Conservation (phyloP, 2,329 filamentous ascomycete species). For the Diaporthe velutina region DNA sequence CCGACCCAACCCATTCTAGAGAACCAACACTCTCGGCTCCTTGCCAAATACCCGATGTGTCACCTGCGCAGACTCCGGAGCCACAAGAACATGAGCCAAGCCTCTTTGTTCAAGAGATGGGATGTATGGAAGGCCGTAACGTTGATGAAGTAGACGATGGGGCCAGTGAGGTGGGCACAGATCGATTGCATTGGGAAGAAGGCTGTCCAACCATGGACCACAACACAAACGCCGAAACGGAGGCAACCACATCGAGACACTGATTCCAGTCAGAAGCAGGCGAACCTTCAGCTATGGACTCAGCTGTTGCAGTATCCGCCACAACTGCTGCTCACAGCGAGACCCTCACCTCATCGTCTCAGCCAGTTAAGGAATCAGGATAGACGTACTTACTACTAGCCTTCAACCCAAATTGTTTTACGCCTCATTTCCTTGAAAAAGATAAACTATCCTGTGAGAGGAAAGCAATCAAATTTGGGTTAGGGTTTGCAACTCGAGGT, state of each 20-base stretch:
- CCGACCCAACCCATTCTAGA: neutral
- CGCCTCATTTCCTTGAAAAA: no score
- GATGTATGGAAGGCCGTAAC: neutral
- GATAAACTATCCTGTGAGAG: no score
- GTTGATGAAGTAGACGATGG: neutral
- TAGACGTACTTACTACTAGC: no score
- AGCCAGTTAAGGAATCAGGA: no score
- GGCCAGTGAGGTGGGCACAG: neutral
- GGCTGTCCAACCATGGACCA: neutral
- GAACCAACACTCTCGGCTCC: neutral
- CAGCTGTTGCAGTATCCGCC: neutral
- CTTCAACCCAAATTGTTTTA: no score
- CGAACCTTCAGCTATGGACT: neutral
- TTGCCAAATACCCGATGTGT: neutral
- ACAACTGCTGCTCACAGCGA: neutral
- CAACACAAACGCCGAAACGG: neutral
- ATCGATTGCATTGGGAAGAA: no score
- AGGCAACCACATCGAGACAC: neutral
- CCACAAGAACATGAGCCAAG: neutral
- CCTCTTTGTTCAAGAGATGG: neutral
- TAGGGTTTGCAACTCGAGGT: no score
- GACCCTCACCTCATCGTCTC: neutral
- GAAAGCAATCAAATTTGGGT: no score
- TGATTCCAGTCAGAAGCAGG: neutral
- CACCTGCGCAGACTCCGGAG: neutral